Conservation (phyloP, 345 rosid genomes). For the Anastatica hierochuntica region DNA sequence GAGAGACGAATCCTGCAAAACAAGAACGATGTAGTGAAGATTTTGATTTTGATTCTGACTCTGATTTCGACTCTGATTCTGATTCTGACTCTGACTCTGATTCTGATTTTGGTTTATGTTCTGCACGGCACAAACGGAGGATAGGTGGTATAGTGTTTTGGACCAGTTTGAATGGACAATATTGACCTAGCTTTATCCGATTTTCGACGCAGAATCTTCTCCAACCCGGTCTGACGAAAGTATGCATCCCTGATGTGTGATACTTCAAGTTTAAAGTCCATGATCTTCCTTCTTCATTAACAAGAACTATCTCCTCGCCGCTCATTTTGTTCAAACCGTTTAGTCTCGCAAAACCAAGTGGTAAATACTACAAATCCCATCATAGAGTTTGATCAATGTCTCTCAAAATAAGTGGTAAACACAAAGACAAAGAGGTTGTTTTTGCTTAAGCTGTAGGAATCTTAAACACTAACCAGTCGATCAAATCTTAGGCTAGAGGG, state of each 20-base stretch:
- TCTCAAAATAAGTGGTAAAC: no score
- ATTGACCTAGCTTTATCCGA: neutral
- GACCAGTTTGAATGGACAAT: conserved; percentile 6
- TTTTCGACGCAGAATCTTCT: conserved; percentile 12
- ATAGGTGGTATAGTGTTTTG: neutral
- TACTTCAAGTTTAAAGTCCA: neutral
- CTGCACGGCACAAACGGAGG: conserved; percentile 2
- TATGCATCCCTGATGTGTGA: neutral
- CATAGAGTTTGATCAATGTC: neutral
- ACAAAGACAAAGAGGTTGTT: no score
- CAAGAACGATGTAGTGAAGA: neutral
- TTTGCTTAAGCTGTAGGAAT: neutral
- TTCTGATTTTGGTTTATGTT: neutral
- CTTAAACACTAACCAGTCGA: conserved; percentile 9
- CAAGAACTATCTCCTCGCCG: conserved; percentile 1
- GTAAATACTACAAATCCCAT: conserved; percentile 12
- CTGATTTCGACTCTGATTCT: no score
- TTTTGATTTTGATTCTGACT: no score
- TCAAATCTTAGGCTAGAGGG: neutral
- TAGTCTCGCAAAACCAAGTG: neutral
- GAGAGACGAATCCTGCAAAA: neutral
- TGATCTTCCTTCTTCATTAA: neutral
- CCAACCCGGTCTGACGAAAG: conserved; percentile 12
- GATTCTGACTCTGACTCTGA: no score
- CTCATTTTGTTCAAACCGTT: conserved; percentile 13